These are phyloP conservation scores for Marsdenia floribunda DNA, from an alignment of 257 asterid genomes.

Conservation along the genomic window DNA sequence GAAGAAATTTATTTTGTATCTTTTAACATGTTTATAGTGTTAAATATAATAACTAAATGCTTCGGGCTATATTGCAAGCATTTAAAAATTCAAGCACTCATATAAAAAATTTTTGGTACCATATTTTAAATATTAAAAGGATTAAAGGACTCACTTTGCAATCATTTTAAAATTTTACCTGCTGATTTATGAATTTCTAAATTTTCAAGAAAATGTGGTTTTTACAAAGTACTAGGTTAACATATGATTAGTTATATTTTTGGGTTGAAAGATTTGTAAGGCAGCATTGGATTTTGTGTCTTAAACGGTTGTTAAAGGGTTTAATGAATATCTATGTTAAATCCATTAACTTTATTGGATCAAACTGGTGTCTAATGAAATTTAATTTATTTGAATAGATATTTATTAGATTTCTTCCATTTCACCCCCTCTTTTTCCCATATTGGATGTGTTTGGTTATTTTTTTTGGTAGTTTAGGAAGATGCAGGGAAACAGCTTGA, in stretches of 20 bases:
- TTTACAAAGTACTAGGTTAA: background rate
- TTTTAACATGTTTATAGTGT: no score
- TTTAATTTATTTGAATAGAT: background rate
- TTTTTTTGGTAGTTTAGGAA: slow-evolving; percentile 47
- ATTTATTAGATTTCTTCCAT: background rate
- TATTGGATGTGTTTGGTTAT: slow-evolving; percentile 17
- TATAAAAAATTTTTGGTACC: background rate
- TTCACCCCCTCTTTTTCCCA: background rate
- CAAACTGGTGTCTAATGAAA: background rate
- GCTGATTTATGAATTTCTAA: background rate
- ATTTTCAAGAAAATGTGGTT: background rate
- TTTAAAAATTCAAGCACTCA: background rate
- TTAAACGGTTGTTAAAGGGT: background rate
- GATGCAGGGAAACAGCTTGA: slow-evolving; percentile 76
- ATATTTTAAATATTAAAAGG: no score
- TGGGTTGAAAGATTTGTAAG: background rate
- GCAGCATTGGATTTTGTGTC: background rate
- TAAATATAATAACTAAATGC: no score
- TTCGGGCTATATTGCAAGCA: no score
- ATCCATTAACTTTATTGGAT: background rate
- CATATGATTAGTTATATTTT: background rate
- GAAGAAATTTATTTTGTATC: no score
- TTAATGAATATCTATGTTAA: background rate
- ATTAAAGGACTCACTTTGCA: background rate
- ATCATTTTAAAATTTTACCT: no score